Base-by-base conservation (phyloP, 208 protist species). In the Spongospora subterranea region DNA sequence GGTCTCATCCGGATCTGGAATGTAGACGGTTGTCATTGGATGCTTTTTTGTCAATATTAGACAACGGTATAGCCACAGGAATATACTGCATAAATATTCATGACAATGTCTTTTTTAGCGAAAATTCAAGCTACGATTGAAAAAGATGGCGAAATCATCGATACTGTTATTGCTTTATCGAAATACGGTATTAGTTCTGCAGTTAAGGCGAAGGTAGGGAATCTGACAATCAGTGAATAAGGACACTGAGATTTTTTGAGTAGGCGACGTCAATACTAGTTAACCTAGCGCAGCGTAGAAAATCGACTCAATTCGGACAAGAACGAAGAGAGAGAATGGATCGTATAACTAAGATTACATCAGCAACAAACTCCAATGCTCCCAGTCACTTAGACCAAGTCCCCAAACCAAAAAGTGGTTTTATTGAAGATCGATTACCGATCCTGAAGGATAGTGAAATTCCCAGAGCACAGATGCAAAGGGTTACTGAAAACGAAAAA, bases 51-150 rank as follows among this genome's bases (percentile, higher is more conserved):
- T 82, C 71, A 35, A 20, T 82, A 13, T n/a, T 82, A 20, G 71
- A 82, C 71, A 82, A 82, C n/a, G 71, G 71, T 82, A 82, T 45
- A 20, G 71, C 71, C n/a, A n/a, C n/a, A n/a, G n/a, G n/a, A 17
- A 43, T 82, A 6, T 39, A 6, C 71, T 82, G 35, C 35, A 60
- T 6, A 6, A 60, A 24, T 60, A 29, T 60, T 24, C 50, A 60
- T 24, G 24, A 29, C 24, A 6, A 60, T 60, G 50, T 60, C n/a
- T 6, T 43, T 6, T n/a, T 35, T 35, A 82, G 71, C 17, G 6
- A 6, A 82, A 39, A n/a, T 82, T 6, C 71, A 82, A 43, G 71
- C 71, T 35, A 13, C n/a, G 6, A 6, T 82, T 6, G n/a, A 35
- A n/a, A 82, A 82, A 20, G 71, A 82, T n/a, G 71, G 35, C 71